These are phyloP conservation scores for Metarhizium album DNA, from an alignment of 2,329 filamentous ascomycete species.

Conservation along the genomic window DNA sequence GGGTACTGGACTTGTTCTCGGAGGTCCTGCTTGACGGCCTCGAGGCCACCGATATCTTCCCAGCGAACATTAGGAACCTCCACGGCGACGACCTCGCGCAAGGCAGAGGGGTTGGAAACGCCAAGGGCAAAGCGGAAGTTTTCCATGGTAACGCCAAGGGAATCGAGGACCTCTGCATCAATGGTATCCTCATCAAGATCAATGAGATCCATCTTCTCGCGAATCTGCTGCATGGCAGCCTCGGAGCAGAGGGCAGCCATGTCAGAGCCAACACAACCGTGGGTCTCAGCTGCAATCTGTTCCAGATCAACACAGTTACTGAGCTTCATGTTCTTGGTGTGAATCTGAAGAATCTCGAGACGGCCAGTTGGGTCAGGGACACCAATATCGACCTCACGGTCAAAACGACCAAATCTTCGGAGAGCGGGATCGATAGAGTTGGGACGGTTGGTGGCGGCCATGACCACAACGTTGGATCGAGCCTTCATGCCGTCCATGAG, in stretches of 20 bases:
- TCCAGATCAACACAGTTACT: conserved; percentile 93
- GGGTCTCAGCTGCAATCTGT: conserved; percentile 92
- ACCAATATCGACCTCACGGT: conserved; percentile 96
- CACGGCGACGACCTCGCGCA: conserved; percentile 96
- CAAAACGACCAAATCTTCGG: conserved; percentile 95
- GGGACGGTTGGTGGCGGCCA: conserved; percentile 97
- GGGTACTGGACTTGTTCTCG: conserved; percentile 98
- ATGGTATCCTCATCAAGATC: conserved; percentile 98
- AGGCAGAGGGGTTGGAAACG: conserved; percentile 95
- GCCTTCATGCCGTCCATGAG: conserved; percentile 99
- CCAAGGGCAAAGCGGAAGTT: conserved; percentile 99
- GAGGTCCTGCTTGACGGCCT: conserved; percentile 98
- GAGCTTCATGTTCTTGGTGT: conserved; percentile 99
- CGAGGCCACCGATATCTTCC: conserved; percentile 98
- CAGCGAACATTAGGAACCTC: conserved; percentile 98
- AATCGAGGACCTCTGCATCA: conserved; percentile 95
- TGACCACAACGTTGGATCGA: conserved; percentile 94
- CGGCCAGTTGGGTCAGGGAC: conserved; percentile 96
- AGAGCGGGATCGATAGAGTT: conserved; percentile 98
- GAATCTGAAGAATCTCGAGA: conserved; percentile 97
- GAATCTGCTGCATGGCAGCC: conserved; percentile 99
- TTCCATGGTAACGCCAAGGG: conserved; percentile 97
- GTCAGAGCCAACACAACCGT: conserved; percentile 98
- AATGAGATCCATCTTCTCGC: conserved; percentile 99
- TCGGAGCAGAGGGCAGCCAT: conserved; percentile 96